These are phyloP conservation scores for Chlorella vulgaris DNA, from an alignment of 139 green algal species.

Conservation along the genomic window DNA sequence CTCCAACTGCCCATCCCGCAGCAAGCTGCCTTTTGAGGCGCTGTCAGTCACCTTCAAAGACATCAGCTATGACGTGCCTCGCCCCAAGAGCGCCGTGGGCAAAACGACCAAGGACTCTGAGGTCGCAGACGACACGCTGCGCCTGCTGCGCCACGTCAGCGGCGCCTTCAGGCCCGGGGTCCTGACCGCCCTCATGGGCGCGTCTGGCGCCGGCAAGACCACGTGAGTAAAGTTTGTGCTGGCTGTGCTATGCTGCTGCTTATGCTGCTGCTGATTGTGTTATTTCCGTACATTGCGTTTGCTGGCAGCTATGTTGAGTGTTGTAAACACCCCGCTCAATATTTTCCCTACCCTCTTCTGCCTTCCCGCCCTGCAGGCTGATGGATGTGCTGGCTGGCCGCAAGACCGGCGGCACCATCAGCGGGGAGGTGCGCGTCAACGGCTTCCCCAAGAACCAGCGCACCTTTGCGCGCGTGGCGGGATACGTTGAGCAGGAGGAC, in stretches of 20 bases:
- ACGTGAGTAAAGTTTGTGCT: constrained; percentile 20
- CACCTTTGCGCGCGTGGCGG: constrained; percentile 53
- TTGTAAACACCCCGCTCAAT: not conserved
- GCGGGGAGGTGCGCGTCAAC: constrained; percentile 66
- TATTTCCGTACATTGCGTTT: no score
- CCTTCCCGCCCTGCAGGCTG: not conserved
- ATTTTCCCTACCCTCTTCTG: not conserved
- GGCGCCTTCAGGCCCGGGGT: constrained; percentile 55
- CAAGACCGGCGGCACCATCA: constrained; percentile 59
- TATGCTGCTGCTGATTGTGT: not conserved
- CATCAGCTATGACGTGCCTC: constrained; percentile 51
- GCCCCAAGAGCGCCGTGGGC: constrained; percentile 10
- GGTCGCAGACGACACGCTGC: constrained; percentile 25
- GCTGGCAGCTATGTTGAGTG: no score
- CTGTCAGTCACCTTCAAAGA: constrained; percentile 51
- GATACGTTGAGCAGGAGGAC: constrained; percentile 46
- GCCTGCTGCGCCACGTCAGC: constrained; percentile 45
- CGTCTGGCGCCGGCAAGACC: constrained; percentile 50
- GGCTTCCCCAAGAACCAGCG: constrained; percentile 50
- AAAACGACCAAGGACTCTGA: not conserved
- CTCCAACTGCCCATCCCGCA: not conserved
- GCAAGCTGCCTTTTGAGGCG: constrained; percentile 30
- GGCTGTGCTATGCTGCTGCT: not conserved
- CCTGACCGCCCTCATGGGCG: constrained; percentile 63
- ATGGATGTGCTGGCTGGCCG: constrained; percentile 56